Percentiles rank a stretch among this genome's conserved stretches.
Conservation (phyloP, 331 rosid species). For the Cucumis variabilis region DNA sequence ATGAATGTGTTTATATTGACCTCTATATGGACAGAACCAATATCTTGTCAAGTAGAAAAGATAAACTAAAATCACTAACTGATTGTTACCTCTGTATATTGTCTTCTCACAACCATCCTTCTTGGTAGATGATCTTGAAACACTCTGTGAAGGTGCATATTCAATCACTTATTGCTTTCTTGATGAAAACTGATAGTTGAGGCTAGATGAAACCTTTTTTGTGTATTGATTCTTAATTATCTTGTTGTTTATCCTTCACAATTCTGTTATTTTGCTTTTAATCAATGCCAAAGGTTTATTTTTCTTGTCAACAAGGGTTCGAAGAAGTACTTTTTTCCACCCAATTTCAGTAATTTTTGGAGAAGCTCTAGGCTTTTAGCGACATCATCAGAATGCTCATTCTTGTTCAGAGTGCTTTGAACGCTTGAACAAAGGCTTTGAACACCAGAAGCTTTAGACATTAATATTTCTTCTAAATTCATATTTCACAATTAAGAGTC, state of each 20-base stretch:
- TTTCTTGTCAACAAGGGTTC: conserved; percentile 34
- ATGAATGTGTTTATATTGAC: no score
- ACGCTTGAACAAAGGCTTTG: conserved; percentile 84
- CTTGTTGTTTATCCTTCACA: conserved; percentile 59
- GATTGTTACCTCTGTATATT: no score
- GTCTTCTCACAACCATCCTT: no score
- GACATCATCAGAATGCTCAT: conserved; percentile 78
- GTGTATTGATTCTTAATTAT: conserved; percentile 76
- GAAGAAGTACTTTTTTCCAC: conserved; percentile 65
- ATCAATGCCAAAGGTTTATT: conserved; percentile 53
- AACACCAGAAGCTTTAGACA: conserved; percentile 77
- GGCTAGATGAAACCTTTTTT: conserved; percentile 60
- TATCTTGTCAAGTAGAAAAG: no score
- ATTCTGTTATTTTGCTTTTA: conserved; percentile 63
- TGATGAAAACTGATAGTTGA: conserved; percentile 56
- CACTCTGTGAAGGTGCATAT: no score
- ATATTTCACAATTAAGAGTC: conserved; percentile 27
- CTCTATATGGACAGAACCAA: no score
- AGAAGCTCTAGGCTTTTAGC: conserved; percentile 77
- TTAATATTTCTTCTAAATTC: no score
- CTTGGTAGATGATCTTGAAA: no score
- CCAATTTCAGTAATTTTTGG: conserved; percentile 75
- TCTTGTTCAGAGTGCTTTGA: conserved; percentile 86
- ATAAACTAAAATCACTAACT: no score
- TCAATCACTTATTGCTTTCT: no score